Conservation (phyloP, 495 filamentous ascomycete species). For the Bacidia rubella region DNA sequence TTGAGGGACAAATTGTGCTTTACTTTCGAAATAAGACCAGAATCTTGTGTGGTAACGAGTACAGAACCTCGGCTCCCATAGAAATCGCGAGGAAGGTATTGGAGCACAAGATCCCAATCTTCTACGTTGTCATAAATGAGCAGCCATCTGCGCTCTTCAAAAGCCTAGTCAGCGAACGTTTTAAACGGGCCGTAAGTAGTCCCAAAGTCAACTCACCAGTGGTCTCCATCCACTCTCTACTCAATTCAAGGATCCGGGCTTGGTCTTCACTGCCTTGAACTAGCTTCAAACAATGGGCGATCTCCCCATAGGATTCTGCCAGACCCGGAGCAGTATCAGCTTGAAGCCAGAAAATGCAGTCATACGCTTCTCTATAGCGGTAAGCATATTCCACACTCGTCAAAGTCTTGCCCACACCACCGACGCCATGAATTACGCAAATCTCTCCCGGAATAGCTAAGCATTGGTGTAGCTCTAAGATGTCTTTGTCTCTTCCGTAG, state of each 20-base stretch:
- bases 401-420: slow-evolving; percentile 19
- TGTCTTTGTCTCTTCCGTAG: slow-evolving; percentile 1
- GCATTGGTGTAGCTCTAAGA: neutral
- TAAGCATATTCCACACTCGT: slow-evolving; percentile 17
- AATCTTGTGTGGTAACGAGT: slow-evolving; percentile 2
- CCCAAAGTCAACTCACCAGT: neutral
- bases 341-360: slow-evolving; percentile 18
- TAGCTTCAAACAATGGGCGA: neutral
- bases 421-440: slow-evolving; percentile 16
- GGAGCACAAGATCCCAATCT: slow-evolving; percentile 8
- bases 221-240: slow-evolving; percentile 9
- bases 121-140: slow-evolving; percentile 20
- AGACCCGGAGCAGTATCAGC: slow-evolving; percentile 12
- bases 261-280: slow-evolving; percentile 1
- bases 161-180: neutral
- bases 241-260: neutral
- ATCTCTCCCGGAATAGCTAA: slow-evolving; percentile 14
- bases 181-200: neutral
- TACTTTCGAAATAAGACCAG: neutral
- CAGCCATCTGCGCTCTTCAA: slow-evolving; percentile 14
- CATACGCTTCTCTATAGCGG: slow-evolving; percentile 7
- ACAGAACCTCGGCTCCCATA: slow-evolving; percentile 13
- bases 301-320: slow-evolving; percentile 7
- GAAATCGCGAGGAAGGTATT: slow-evolving; percentile 14
- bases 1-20: neutral